Evolutionary conservation across 345 rosid species (phyloP).

Genomic region (Nasturtium officinale): DNA sequence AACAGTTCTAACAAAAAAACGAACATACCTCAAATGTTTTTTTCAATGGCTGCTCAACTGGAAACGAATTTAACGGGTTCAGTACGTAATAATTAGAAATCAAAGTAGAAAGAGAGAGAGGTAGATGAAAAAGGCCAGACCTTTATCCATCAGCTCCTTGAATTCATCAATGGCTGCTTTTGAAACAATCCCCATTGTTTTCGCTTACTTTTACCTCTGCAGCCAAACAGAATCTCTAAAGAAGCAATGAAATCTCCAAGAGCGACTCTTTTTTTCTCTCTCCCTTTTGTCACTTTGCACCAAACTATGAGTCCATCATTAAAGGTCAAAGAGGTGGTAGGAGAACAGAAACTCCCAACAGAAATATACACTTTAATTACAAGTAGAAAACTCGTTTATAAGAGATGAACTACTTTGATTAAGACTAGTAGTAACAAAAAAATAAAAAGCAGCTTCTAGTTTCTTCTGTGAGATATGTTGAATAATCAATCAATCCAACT

Average conservation of each 20-base stretch:
- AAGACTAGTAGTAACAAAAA: conserved; percentile 13
- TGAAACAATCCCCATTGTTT: conserved; percentile 56
- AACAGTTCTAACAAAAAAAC: conserved; percentile 11
- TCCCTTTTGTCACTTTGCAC: conserved; percentile 27
- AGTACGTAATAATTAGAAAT: conserved; percentile 15
- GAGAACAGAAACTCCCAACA: conserved; percentile 23
- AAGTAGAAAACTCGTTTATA: conserved; percentile 1
- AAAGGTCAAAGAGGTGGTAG: conserved; percentile 43
- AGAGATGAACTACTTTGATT: conserved; percentile 34
- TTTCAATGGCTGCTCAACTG: conserved; percentile 74
- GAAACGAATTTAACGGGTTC: conserved; percentile 18
- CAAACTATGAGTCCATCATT: conserved; percentile 38
- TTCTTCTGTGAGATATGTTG: conserved; percentile 25
- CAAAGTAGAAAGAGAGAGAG: conserved; percentile 34
- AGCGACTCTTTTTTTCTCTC: not conserved
- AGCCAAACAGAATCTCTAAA: conserved; percentile 22
- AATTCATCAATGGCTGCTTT: conserved; percentile 73
- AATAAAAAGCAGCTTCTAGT: not conserved
- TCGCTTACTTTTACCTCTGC: conserved; percentile 20
- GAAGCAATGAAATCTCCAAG: conserved; percentile 14
- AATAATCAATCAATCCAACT: conserved; percentile 5
- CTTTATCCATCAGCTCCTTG: conserved; percentile 62
- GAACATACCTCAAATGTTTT: conserved; percentile 61
- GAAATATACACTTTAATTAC: conserved; percentile 16
- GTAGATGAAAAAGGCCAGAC: conserved; percentile 52